Base-by-base conservation (phyloP, 768 basidiomycete species). In the Termitomyces sp. region DNA sequence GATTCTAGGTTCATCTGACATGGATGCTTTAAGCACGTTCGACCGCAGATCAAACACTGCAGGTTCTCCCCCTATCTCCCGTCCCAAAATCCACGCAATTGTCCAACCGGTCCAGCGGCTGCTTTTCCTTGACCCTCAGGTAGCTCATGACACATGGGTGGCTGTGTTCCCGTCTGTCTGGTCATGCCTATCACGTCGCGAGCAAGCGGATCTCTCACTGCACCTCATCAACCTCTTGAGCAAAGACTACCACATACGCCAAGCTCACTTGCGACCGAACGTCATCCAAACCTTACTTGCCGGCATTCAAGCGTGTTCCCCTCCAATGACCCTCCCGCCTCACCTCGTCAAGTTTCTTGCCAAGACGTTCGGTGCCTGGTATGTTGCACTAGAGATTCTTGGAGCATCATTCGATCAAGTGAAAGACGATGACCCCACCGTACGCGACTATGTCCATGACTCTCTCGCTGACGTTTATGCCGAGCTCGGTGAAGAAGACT, bases 301-400 rank as follows among this genome's bases (percentile, higher is more conserved):
- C 19, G 92, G 92, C 1, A 80, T 92, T 41, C 85, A 92, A 40
- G 83, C 87, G n/a, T 97, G 95, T 69, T 83, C 79, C 8, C 93
- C 95, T 5, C 82, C 90, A 0, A 88, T 97, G 81, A 85, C 83
- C 31, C 79, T 99, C 2, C 97, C 97, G 8, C 95, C 97, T 11
- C 90, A 96, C 65, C 84, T 99, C 35, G 82, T 98, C 63, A 98
- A 98, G 68, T 99, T 95, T 68, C 85, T 98, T 34, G 93, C 92
- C 17, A 97, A 98, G 73, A 92, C 92, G 0, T 99, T 90, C 70
- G 88, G 92, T 38, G 91, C 92, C n/a, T 98, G 96, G 95, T 90
- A 97, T 69, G 83, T 89, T 47, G 85, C 86, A 4, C 73, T 96
- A 56, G 95, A 98, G 69, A 84, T 96, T 32, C 81, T 99, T 4